A percentile compares a stretch with the other conserved stretches of the same genome.
phyloP scores from a whole-genome alignment of 768 basidiomycete species.

The Termitomyces sp. region DNA sequence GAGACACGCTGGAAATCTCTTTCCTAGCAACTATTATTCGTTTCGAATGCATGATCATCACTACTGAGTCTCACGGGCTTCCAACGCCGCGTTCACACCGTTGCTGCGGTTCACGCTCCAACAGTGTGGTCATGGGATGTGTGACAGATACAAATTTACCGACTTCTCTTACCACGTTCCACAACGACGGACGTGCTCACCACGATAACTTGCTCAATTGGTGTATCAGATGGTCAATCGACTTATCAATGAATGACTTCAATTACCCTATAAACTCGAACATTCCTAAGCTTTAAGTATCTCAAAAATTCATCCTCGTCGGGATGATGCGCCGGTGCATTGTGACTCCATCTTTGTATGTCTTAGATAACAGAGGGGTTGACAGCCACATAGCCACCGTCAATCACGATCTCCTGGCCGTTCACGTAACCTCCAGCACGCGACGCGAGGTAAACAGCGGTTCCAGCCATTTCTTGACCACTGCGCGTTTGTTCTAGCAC shows the following conservation, averaged over 20 bases:
- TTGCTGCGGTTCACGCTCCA: not conserved
- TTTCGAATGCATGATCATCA: not conserved
- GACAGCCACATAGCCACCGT: conserved; percentile 70
- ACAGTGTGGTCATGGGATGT: not conserved
- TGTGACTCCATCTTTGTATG: not conserved
- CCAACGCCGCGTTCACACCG: not conserved
- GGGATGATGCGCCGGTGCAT: not conserved
- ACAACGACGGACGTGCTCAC: not conserved
- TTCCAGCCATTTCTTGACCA: conserved; percentile 70
- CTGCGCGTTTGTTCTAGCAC: conserved; percentile 26
- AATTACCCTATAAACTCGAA: not conserved
- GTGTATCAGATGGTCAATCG: not conserved
- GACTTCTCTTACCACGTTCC: not conserved
- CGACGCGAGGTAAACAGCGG: conserved; percentile 70
- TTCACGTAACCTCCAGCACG: conserved; percentile 69
- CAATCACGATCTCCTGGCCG: conserved; percentile 74
- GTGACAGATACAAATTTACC: not conserved
- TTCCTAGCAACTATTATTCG: not conserved
- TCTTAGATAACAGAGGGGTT: conserved; percentile 52
- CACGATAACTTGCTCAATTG: not conserved
- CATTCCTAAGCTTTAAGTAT: not conserved
- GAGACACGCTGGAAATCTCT: not conserved
- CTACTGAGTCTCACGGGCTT: not conserved
- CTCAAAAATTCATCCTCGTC: not conserved
- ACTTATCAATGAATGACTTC: not conserved